A percentile compares a stretch with the other conserved stretches of the same genome.
Conservation (phyloP, 2,329 filamentous ascomycete genomes). For the Pseudogymnoascus sp. region DNA sequence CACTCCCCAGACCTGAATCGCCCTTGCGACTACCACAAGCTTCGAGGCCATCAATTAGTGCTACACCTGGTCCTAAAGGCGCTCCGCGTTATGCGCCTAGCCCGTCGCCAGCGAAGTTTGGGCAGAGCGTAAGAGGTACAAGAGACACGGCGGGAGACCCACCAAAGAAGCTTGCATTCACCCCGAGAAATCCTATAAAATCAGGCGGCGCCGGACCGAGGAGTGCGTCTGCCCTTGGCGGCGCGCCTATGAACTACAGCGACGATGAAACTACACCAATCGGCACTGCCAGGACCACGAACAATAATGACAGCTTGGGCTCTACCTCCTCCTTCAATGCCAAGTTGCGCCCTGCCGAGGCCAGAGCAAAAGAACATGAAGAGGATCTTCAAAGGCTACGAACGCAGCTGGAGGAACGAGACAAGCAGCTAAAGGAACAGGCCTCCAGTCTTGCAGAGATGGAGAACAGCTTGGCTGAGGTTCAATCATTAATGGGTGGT, state of each 20-base stretch:
- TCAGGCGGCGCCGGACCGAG: conserved; percentile 43
- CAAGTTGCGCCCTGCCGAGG: conserved; percentile 38
- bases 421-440: conserved; percentile 83
- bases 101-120: conserved; percentile 53
- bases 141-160: conserved; percentile 46
- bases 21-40: conserved; percentile 62
- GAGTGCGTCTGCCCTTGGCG: conserved; percentile 51
- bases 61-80: conserved; percentile 39
- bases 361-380: conserved; percentile 39
- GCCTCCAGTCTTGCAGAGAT: conserved; percentile 76
- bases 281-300: conserved; percentile 40
- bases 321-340: conserved; percentile 47
- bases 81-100: conserved; percentile 52
- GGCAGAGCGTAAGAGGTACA: conserved; percentile 53
- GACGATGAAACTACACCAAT: conserved; percentile 46
- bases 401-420: conserved; percentile 69
- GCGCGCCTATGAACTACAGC: conserved; percentile 39
- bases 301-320: conserved; percentile 45
- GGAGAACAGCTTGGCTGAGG: conserved; percentile 76
- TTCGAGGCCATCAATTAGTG: conserved; percentile 48
- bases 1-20: conserved; percentile 80
- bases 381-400: conserved; percentile 68
- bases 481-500: conserved; percentile 61
- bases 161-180: conserved; percentile 40
- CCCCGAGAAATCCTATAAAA: conserved; percentile 38